These are phyloP conservation scores for Saccharomyces hybrid DNA, from an alignment of 1,139 yeast genomes.

Conservation along the genomic window DNA sequence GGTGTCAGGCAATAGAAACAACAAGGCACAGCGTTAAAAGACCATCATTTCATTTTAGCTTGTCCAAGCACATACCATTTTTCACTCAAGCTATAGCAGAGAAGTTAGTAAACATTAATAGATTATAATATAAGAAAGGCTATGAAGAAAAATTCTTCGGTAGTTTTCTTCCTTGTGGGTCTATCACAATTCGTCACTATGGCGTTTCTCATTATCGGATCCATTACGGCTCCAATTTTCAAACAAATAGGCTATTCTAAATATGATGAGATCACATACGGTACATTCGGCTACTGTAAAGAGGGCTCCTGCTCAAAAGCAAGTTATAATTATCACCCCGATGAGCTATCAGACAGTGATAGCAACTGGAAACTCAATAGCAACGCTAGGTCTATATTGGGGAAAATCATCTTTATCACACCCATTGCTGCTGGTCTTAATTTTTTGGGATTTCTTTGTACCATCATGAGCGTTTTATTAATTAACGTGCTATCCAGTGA, in stretches of 20 bases:
- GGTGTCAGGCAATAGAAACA: background rate
- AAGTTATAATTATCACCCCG: conserved; percentile 44
- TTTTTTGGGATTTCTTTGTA: conserved; percentile 41
- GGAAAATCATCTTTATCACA: conserved; percentile 66
- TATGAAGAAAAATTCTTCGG: background rate
- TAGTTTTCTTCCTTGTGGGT: conserved; percentile 1
- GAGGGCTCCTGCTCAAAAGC: conserved; percentile 42
- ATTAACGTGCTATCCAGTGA: conserved; percentile 2
- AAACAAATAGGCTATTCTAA: conserved; percentile 43
- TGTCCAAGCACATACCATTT: background rate
- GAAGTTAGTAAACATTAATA: background rate
- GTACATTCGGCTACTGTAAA: conserved; percentile 79
- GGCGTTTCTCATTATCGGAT: conserved; percentile 45
- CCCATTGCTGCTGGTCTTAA: conserved; percentile 76
- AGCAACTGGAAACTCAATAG: conserved; percentile 45
- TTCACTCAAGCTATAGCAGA: background rate
- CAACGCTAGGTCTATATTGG: conserved; percentile 55
- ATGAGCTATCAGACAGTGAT: conserved; percentile 27
- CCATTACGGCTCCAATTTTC: conserved; percentile 60
- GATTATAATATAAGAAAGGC: background rate
- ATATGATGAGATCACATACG: conserved; percentile 53
- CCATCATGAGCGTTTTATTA: conserved; percentile 11
- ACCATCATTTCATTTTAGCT: background rate
- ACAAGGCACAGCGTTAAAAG: background rate
- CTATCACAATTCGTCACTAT: conserved; percentile 32